These are phyloP conservation scores for Leucoagaricus sp. DNA, from an alignment of 1,284 basidiomycete genomes.

Conservation along the genomic window DNA sequence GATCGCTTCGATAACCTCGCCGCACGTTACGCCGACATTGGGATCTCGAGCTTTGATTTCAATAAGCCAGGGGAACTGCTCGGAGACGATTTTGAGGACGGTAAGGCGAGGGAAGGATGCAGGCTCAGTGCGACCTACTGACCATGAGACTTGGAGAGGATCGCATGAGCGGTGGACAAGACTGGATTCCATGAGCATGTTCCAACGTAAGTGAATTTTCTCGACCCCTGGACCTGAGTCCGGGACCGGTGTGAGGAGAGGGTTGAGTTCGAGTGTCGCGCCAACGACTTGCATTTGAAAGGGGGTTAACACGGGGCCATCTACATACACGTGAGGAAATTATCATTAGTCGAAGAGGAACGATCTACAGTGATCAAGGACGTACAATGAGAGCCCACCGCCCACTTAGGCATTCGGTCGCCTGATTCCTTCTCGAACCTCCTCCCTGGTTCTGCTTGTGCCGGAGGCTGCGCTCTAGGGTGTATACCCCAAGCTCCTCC, in stretches of 20 bases:
- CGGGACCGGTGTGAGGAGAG: conserved; percentile 52
- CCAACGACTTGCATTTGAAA: conserved; percentile 52
- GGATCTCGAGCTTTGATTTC: conserved; percentile 49
- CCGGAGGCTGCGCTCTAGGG: conserved; percentile 1
- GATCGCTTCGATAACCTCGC: conserved; percentile 66
- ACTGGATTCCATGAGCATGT: conserved; percentile 67
- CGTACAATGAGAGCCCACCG: conserved; percentile 41
- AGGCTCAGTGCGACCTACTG: conserved; percentile 64
- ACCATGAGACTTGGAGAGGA: conserved; percentile 61
- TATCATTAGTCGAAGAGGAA: neutral
- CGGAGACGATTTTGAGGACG: conserved; percentile 46
- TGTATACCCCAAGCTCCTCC: too few relatives aligned
- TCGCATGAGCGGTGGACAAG: conserved; percentile 66
- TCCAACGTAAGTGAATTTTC: conserved; percentile 62
- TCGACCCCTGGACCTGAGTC: conserved; percentile 43
- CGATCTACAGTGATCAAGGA: too few relatives aligned
- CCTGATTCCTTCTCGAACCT: conserved; percentile 22
- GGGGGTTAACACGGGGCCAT: conserved; percentile 72
- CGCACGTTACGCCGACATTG: conserved; percentile 68
- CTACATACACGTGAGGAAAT: conserved; percentile 33
- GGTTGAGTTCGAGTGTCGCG: conserved; percentile 55
- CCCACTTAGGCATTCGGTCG: conserved; percentile 38
- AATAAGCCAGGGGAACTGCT: conserved; percentile 60
- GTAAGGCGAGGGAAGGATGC: conserved; percentile 72
- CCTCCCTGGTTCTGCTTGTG: neutral